Conservation (phyloP, 2,329 filamentous ascomycete genomes). For the Meredithiella fracta region DNA sequence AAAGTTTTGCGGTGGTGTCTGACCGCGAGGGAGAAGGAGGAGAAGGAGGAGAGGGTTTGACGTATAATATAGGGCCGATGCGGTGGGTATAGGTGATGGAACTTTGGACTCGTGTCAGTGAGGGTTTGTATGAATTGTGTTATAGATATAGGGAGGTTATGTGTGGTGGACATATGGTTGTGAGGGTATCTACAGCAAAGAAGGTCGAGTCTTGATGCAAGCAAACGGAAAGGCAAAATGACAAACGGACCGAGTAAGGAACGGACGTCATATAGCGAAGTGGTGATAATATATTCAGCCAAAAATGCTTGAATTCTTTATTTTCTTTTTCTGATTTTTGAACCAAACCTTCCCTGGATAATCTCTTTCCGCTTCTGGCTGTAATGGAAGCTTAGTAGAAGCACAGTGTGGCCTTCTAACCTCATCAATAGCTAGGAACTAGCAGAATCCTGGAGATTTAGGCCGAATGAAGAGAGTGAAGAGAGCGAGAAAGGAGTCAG, state of each 20-base stretch:
- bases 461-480: neutral
- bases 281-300: no score
- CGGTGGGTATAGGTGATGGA: neutral
- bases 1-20: neutral
- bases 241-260: neutral
- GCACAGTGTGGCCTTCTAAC: neutral
- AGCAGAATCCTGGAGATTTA: neutral
- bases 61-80: neutral
- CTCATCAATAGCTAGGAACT: neutral
- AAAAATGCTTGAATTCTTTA: neutral
- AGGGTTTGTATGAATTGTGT: no score
- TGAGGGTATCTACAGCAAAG: no score
- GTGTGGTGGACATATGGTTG: no score
- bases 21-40: neutral
- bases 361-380: neutral
- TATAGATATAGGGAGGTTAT: no score
- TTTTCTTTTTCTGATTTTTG: neutral
- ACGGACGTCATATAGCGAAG: no score
- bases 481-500: neutral
- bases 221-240: no score
- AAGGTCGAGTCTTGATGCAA: no score
- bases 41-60: neutral
- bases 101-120: neutral
- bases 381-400: neutral
- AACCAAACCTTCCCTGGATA: neutral